Evolutionary conservation across 176 grass and related monocot species (phyloP).

Genomic region (Eragrostis nindensis): DNA sequence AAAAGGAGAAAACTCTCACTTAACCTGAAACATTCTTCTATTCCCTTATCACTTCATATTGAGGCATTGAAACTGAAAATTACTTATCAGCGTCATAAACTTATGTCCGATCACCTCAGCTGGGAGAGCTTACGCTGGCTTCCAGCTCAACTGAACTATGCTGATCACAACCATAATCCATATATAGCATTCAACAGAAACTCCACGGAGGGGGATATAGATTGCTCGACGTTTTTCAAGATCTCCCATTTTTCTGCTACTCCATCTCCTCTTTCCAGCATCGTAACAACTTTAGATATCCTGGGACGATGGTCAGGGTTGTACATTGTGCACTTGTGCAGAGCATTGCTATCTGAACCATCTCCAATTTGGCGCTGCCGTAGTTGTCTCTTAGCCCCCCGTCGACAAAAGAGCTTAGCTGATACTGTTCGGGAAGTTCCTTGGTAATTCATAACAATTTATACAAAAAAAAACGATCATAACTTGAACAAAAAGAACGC

Average conservation of each 20-base stretch:
- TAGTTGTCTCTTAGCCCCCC: slow-evolving; percentile 51
- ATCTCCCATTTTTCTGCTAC: slow-evolving; percentile 74
- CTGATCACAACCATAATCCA: slow-evolving; percentile 30
- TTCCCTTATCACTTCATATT: background rate
- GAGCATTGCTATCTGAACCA: slow-evolving; percentile 80
- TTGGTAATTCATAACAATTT: slow-evolving; percentile 50
- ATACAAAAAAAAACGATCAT: background rate
- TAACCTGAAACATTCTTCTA: background rate
- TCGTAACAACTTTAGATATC: slow-evolving; percentile 72
- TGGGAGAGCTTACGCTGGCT: slow-evolving; percentile 76
- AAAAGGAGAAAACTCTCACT: slow-evolving; percentile 14
- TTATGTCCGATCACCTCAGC: slow-evolving; percentile 53
- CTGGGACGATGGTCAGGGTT: slow-evolving; percentile 57
- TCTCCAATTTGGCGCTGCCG: slow-evolving; percentile 49
- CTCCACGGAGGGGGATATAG: slow-evolving; percentile 15
- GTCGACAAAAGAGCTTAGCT: slow-evolving; percentile 63
- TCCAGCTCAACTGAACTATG: slow-evolving; percentile 54
- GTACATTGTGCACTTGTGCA: slow-evolving; percentile 80
- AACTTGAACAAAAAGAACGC: background rate
- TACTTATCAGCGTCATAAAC: slow-evolving; percentile 4
- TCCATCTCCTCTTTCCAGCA: slow-evolving; percentile 70
- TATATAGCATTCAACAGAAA: slow-evolving; percentile 1
- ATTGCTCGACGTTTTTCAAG: slow-evolving; percentile 44
- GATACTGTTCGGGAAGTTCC: slow-evolving; percentile 60
- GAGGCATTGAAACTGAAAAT: background rate